Conservation (phyloP, 2,329 filamentous ascomycete genomes). For the Corynespora cassiicola region DNA sequence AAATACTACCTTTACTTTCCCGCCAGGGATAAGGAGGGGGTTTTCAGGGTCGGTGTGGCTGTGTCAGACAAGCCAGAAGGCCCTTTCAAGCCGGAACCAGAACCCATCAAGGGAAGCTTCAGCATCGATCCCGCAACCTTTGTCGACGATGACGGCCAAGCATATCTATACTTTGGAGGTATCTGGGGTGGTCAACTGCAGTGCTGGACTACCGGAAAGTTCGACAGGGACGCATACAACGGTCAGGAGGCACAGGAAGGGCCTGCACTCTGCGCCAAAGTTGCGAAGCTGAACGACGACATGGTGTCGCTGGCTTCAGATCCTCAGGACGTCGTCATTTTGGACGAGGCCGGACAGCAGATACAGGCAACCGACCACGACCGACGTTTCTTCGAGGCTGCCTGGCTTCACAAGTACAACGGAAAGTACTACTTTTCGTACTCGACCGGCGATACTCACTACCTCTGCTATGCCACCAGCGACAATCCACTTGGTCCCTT, state of each 20-base stretch:
- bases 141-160: slow-evolving; percentile 70
- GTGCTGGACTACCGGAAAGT: slow-evolving; percentile 70
- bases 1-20: slow-evolving; percentile 82
- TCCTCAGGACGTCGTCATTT: slow-evolving; percentile 68
- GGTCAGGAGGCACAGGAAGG: slow-evolving; percentile 45
- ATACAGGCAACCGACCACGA: slow-evolving; percentile 73
- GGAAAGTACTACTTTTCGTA: slow-evolving; percentile 78
- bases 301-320: slow-evolving; percentile 67
- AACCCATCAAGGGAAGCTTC: slow-evolving; percentile 72
- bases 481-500: slow-evolving; percentile 73
- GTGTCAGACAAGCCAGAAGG: slow-evolving; percentile 69
- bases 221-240: slow-evolving; percentile 51
- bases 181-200: slow-evolving; percentile 84
- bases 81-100: slow-evolving; percentile 70
- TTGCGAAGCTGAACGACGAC: slow-evolving; percentile 67
- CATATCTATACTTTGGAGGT: slow-evolving; percentile 78
- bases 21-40: slow-evolving; percentile 70
- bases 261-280: slow-evolving; percentile 69
- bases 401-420: slow-evolving; percentile 77
- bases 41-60: slow-evolving; percentile 80
- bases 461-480: slow-evolving; percentile 71
- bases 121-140: slow-evolving; percentile 80
- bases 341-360: slow-evolving; percentile 64
- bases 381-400: slow-evolving; percentile 79
- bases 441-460: slow-evolving; percentile 80